Percentiles rank a stretch among this genome's conserved stretches.
phyloP scores from a whole-genome alignment of 176 grass and related monocot species.

The Raddia guianensis region DNA sequence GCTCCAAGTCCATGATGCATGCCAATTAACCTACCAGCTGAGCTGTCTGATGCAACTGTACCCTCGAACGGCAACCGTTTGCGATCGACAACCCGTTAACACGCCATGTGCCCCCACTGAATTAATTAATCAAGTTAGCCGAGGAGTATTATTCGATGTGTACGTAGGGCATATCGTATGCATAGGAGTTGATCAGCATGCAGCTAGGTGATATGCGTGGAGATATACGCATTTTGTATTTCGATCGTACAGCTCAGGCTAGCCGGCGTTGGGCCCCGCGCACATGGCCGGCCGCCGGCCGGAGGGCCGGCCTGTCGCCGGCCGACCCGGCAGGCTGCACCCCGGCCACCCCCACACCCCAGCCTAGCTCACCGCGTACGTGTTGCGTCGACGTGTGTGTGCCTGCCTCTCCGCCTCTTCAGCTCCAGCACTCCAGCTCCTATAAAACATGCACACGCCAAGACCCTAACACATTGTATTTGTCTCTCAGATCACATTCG shows the following conservation, averaged over 20 bases:
- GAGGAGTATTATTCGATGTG: background rate
- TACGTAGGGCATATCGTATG: too few relatives aligned
- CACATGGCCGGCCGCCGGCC: constrained; percentile 40
- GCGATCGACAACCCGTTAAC: constrained; percentile 20
- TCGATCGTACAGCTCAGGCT: background rate
- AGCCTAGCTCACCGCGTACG: background rate
- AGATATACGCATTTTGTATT: background rate
- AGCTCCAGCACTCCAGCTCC: background rate
- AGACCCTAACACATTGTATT: background rate
- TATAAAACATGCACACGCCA: constrained; percentile 50
- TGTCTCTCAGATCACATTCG: background rate
- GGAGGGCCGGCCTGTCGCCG: constrained; percentile 37
- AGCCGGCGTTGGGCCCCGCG: constrained; percentile 5
- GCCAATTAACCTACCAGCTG: background rate
- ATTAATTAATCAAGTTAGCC: background rate
- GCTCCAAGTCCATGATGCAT: background rate
- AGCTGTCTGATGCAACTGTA: too few relatives aligned
- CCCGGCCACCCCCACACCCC: constrained; percentile 38
- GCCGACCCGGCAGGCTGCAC: constrained; percentile 60
- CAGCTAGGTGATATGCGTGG: background rate
- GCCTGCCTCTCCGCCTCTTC: background rate
- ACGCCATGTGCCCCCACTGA: constrained; percentile 32
- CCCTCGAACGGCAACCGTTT: background rate
- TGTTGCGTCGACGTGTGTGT: background rate
- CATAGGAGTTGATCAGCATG: too few relatives aligned